Conservation (phyloP, 140 eudicot species). For the Artemisia princeps region DNA sequence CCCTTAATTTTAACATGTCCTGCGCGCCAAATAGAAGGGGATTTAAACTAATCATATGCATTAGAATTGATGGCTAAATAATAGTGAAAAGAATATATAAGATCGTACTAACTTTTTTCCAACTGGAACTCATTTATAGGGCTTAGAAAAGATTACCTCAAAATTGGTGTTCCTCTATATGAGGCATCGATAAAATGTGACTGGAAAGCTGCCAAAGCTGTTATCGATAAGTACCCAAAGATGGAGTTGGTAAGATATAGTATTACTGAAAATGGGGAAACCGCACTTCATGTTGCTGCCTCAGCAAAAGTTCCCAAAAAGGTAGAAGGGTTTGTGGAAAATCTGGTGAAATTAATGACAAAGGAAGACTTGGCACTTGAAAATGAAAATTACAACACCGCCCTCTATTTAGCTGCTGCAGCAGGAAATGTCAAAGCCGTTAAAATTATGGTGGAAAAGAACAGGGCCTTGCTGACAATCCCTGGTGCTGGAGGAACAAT, state of each 20-base stretch:
- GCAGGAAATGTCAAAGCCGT: slow-evolving; percentile 27
- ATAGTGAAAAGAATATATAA: background rate
- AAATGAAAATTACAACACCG: slow-evolving; percentile 29
- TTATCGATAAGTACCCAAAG: background rate
- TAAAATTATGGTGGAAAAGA: slow-evolving; percentile 26
- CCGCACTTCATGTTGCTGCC: slow-evolving; percentile 39
- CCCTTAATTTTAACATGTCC: too few species aligned
- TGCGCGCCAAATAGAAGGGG: too few species aligned
- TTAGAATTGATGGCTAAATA: background rate
- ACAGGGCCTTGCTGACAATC: slow-evolving; percentile 19
- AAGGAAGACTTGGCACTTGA: slow-evolving; percentile 22
- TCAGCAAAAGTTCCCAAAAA: slow-evolving; percentile 20
- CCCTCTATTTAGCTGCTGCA: slow-evolving; percentile 41
- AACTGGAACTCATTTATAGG: background rate
- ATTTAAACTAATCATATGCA: background rate
- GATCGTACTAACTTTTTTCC: background rate
- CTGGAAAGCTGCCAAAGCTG: slow-evolving; percentile 34
- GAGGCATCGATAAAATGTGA: slow-evolving; percentile 33
- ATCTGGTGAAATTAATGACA: slow-evolving; percentile 17
- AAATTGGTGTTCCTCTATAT: slow-evolving; percentile 26
- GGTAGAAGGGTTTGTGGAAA: background rate
- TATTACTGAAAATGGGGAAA: slow-evolving; percentile 32
- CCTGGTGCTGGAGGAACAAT: slow-evolving; percentile 10
- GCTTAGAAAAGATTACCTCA: background rate
- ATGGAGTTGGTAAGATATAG: slow-evolving; percentile 16